phyloP scores from a whole-genome alignment of 2,329 filamentous ascomycete genomes.

The Dactylonectria macrodidyma region DNA sequence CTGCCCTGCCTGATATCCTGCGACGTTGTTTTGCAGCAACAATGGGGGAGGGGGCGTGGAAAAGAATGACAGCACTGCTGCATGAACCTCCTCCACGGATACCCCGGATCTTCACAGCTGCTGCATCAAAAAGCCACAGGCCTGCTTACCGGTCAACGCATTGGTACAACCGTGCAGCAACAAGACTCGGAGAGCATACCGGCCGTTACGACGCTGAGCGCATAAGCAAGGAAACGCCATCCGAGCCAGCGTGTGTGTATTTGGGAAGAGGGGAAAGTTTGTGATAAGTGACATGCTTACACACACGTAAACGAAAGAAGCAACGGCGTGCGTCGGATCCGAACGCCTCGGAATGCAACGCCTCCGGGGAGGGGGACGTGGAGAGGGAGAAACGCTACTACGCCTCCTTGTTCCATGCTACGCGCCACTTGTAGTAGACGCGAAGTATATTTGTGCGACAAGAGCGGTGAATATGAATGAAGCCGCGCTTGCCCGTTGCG shows the following conservation, averaged over 20 bases:
- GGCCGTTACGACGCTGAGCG: no score
- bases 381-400: no score
- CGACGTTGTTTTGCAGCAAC: not conserved
- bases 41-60: conserved; percentile 5
- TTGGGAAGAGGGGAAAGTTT: not conserved
- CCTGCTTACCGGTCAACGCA: conserved; percentile 12
- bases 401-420: no score
- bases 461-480: no score
- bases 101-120: conserved; percentile 19
- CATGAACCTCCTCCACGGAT: conserved; percentile 25
- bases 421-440: no score
- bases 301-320: not conserved
- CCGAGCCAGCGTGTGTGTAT: conserved; percentile 2
- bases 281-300: not conserved
- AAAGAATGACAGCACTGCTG: conserved; percentile 19
- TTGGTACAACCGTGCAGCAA: not conserved
- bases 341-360: conserved; percentile 23
- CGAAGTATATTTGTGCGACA: no score
- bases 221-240: conserved; percentile 4
- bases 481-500: no score
- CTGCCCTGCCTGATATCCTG: conserved; percentile 1
- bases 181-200: not conserved
- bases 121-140: not conserved
- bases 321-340: not conserved
- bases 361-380: not conserved